Base-by-base conservation (phyloP, 768 basidiomycete species). In the Lentinula lateritia region DNA sequence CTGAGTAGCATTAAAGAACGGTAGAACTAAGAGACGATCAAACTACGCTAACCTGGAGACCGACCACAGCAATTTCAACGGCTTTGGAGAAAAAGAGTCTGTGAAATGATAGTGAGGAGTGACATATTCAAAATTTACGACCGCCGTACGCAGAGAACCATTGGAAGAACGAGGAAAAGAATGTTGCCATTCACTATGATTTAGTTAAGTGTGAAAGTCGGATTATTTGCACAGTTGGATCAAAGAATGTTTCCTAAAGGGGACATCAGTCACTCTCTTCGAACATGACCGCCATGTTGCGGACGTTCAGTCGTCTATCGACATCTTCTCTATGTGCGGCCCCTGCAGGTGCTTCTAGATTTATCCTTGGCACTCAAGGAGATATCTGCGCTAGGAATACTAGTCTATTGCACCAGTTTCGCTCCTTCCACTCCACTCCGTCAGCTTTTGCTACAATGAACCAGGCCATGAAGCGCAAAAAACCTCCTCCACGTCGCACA, bases 391-490 rank as follows among this genome's bases (percentile, higher is more conserved):
- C 20, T 6, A 43, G 59, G n/a, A 60, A 52, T 60, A 18, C 39
- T 4, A 41, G 50, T 36, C 23, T 50, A 6, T 50, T 60, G 12
- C 46, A 50, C 16, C 71, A 72, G 61, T 72, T 74, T 60, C 80
- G 87, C 63, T 72, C 81, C 15, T 92, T 93, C 73, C 88, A 88
- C 64, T 71, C 83, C 6, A 83, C 89, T 39, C 76, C 85, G 0
- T 74, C 80, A n/a, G 68, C 84, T 7, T 73, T 75, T 60, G 80
- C 80, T 35, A 96, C 95, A 1, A 82, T 96, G 66, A 95, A 95
- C 74, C 94, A 96, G 73, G 87, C 93, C 38, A 89, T 93, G 74
- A 82, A 88, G 20, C 83, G 90, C 42, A 92, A 92, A 77, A 80
- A 82, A 64, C 82, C 82, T 23, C 78, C 79, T 41, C 74, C 71